Conservation (phyloP, 371 early-diverging fungal species). For the Saksenaea vasiformis region DNA sequence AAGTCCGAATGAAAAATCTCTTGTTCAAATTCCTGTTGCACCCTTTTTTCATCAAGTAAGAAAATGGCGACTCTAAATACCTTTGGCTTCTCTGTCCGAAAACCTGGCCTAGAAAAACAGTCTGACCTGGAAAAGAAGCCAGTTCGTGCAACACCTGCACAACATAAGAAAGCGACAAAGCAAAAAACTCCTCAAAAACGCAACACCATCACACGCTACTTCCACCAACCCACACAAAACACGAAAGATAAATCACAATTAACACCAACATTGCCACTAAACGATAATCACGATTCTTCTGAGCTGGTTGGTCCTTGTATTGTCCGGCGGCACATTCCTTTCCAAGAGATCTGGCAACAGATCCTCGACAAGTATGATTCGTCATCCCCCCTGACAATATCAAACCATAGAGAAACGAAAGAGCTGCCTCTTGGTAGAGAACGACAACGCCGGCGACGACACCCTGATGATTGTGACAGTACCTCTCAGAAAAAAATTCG, state of each 20-base stretch:
- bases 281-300: neutral
- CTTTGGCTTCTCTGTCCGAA: conserved; percentile 9
- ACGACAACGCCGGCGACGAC: neutral
- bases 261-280: neutral
- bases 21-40: neutral
- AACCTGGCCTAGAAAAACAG: neutral
- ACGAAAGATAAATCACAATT: neutral
- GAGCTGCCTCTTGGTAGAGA: neutral
- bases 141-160: neutral
- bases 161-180: neutral
- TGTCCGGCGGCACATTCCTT: conserved; percentile 3
- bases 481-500: neutral
- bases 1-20: neutral
- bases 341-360: conserved; percentile 7
- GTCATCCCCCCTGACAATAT: neutral
- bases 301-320: neutral
- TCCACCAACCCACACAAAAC: neutral
- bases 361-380: neutral
- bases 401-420: neutral
- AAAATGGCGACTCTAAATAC: conserved; percentile 13
- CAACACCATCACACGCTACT: neutral
- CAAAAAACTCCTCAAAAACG: neutral
- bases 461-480: neutral
- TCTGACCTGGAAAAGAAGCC: conserved; percentile 1
- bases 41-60: neutral